Evolutionary conservation across 352 stramenopile species (phyloP), one percentile per base, ranked within the genome.

Genomic region (Phytophthora foliorum): DNA sequence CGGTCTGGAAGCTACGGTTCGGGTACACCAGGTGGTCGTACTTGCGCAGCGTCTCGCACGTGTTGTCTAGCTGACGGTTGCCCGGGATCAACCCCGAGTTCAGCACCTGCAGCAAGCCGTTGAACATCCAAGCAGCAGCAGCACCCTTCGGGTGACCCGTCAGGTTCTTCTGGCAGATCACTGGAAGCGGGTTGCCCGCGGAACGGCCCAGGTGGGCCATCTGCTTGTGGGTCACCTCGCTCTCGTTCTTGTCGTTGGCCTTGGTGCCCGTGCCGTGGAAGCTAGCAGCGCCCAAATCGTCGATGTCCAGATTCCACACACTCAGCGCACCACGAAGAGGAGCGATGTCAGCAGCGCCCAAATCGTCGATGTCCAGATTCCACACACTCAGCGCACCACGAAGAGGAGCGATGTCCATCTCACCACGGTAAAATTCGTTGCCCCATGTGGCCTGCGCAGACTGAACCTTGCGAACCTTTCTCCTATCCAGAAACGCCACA

Each of bases 241-340:
- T 95, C 52, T 97, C 89, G 48, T 96, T 96, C 78, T 85, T 90
- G 72, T 97, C 90, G 64, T 96, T 97, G 13, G 82, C 84, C 48
- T 74, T 95, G 32, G 88, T 95, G 21, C 88, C 84, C 8, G 89
- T 96, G n/a, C 84, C 88, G 57, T 97, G 74, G 70, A 95, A 94
- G 71, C 82, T 92, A 6, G 78, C 82, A 3, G 90, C 86, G 9
- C 81, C 87, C 49, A 96, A 57, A 65, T 95, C 87, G 22, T 96
- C 84, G 29, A 92, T 61, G 14, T 72, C 81, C 58, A 94, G 54
- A 69, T 91, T 91, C 83, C 85, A n/a, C n/a, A 87, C 84, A 34
- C 74, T 80, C 31, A 94, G 63, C 13, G 87, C 87, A 29, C 87
- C 87, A 59, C 87, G 87, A 34, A 94, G 44, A 22, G 87, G 87